Evolutionary conservation across 306 rosid species (phyloP).

Genomic region (Prunus mongolica): DNA sequence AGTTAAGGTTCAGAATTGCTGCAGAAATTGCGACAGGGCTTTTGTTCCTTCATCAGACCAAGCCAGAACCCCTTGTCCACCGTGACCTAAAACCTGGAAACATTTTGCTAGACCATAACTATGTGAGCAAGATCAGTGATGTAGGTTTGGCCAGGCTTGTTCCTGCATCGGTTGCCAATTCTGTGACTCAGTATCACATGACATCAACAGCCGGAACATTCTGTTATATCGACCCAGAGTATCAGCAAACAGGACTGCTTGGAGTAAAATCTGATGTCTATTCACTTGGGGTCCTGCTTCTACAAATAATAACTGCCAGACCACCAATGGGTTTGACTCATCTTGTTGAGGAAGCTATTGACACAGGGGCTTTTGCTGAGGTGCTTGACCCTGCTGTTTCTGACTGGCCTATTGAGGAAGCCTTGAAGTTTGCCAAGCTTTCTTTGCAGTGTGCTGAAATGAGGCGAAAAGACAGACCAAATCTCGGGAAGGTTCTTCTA

Average conservation of each 20-base stretch:
- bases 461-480: conserved; percentile 82
- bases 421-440: conserved; percentile 54
- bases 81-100: conserved; percentile 87
- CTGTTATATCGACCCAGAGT: conserved; percentile 91
- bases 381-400: conserved; percentile 67
- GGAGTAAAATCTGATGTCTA: conserved; percentile 79
- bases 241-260: conserved; percentile 81
- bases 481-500: conserved; percentile 61
- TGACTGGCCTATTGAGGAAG: conserved; percentile 74
- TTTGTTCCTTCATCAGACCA: conserved; percentile 73
- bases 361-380: conserved; percentile 52
- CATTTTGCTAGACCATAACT: conserved; percentile 79
- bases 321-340: conserved; percentile 87
- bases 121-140: conserved; percentile 87
- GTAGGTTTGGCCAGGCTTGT: conserved; percentile 91
- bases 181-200: conserved; percentile 72
- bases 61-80: conserved; percentile 91
- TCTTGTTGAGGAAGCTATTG: conserved; percentile 54
- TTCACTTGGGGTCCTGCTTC: conserved; percentile 76
- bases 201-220: conserved; percentile 92
- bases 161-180: conserved; percentile 71
- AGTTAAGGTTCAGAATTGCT: conserved; percentile 66
- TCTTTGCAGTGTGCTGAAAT: conserved; percentile 68
- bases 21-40: conserved; percentile 87
- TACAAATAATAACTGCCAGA: conserved; percentile 63